Base-by-base conservation (phyloP, 306 rosid genomes). In the Quercus rubra region DNA sequence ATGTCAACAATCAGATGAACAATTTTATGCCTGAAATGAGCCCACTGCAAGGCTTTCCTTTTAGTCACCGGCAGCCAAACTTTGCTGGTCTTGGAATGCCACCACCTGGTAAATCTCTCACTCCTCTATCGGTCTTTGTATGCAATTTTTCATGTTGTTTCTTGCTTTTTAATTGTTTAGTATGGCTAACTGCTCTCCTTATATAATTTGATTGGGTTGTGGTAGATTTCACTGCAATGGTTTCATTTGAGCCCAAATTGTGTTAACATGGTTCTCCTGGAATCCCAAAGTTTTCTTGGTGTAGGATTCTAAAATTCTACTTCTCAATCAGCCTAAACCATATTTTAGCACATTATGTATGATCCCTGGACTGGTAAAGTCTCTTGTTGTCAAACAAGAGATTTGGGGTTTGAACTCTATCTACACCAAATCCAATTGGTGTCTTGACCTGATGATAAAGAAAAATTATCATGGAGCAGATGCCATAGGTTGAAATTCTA, bases 61-160 rank as follows among this genome's bases (percentile, higher is more conserved):
- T 86, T 64, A 88, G 91, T 80, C 90, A 85, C 72, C 94, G 82
- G 85, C 90, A 83, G 54, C 88, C 92, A 55, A 76, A 71, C 78
- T 88, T 89, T 73, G 91, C 91, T 52, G 89, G 92, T 66, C 90
- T 85, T 62, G 95, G 93, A 83, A 82, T 90, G 83, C 85, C 85
- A 38, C 77, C 79, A 15, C 92, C 91, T 81, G 99, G 99, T 95
- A 88, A 78, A 73, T n/a, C 70, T 52, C 62, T 78, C 33, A 67
- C 55, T 82, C 52, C 20, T 33, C 30, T 20, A 9, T 52, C 8
- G 31, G 18, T 28, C 52, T 79, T 64, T 70, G 73, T 70, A 20
- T 49, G 55, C 43, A 28, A 30, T 70, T 20, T 72, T n/a, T 71
- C 74, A 70, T 67, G 13, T 71, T 83, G 52, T 62, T 76, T 25